These are phyloP conservation scores for Populus euphratica DNA, from an alignment of 345 rosid genomes.

Conservation along the genomic window DNA sequence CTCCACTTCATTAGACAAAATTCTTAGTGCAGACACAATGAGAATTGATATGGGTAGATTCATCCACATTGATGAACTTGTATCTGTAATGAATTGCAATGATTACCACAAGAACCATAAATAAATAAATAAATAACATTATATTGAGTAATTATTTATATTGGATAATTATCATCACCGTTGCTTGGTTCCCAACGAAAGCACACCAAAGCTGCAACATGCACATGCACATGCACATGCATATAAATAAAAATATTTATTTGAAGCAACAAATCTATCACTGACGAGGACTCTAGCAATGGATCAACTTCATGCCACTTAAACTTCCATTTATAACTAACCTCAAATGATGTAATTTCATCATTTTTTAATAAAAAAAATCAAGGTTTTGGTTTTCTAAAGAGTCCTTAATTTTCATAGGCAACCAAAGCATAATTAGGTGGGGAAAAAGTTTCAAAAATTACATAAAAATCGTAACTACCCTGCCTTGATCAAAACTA, in stretches of 20 bases:
- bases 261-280: background rate
- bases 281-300: background rate
- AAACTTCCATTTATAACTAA: background rate
- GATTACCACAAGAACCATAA: background rate
- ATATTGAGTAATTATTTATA: background rate
- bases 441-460: background rate
- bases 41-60: slow-evolving; percentile 83
- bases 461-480: background rate
- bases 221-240: no score
- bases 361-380: background rate
- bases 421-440: background rate
- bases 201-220: background rate
- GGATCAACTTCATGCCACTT: background rate
- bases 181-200: background rate
- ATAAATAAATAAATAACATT: background rate
- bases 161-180: background rate
- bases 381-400: background rate
- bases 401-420: background rate
- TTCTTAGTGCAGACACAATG: slow-evolving; percentile 42
- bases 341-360: background rate
- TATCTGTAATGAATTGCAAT: slow-evolving; percentile 42
- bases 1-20: slow-evolving; percentile 62
- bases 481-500: background rate
- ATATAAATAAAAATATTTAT: background rate
- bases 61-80: slow-evolving; percentile 92